Evolutionary conservation across 2,329 filamentous ascomycete genomes (phyloP), one percentile per base, ranked within the genome.

Genomic region (Pleurostoma richardsiae): DNA sequence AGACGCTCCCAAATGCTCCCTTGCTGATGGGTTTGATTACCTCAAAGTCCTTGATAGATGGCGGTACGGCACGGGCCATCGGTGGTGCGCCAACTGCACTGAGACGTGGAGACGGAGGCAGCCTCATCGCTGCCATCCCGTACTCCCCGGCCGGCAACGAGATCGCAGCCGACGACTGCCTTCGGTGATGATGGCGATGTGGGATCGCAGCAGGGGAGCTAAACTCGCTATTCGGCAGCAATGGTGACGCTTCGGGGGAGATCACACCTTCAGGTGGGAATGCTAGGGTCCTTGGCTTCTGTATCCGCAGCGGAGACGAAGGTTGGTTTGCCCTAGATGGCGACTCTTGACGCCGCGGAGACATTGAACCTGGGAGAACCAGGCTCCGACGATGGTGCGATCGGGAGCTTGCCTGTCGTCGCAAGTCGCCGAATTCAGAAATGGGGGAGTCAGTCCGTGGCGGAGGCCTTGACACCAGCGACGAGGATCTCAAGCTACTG

Each of bases 21-120:
- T 96, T 97, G 69, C 94, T 99, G 67, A 99, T 99, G 5, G 94
- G 94, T 62, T 99, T 99, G 71, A 99, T 96, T 56, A 99, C 96
- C 64, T 99, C 94, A 57, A 99, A 99, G 61, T 99, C 94, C 59
- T 97, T 97, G 70, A 99, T 99, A 0, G 95, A 99, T 6, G 92
- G 90, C 3, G 94, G 89, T 2, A 92, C 86, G 30, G 92, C 90
- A 48, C 90, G 85, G 42, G 90, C 88, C 63, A 95, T 90, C 2
- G 87, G 88, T 30, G 91, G 88, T 38, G 83, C 80, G 49, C 81
- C 85, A 26, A 86, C 85, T 3, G 89, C 86, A 42, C 79, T 82
- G 43, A 97, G 67, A 28, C 90, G 83, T 5, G 94, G 94, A 4
- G 94, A 99, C 1, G 88, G 77, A 0, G 92, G 90, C 11, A 84